phyloP scores from a whole-genome alignment of 495 filamentous ascomycete genomes.

The Podospora pseudoanserina region DNA sequence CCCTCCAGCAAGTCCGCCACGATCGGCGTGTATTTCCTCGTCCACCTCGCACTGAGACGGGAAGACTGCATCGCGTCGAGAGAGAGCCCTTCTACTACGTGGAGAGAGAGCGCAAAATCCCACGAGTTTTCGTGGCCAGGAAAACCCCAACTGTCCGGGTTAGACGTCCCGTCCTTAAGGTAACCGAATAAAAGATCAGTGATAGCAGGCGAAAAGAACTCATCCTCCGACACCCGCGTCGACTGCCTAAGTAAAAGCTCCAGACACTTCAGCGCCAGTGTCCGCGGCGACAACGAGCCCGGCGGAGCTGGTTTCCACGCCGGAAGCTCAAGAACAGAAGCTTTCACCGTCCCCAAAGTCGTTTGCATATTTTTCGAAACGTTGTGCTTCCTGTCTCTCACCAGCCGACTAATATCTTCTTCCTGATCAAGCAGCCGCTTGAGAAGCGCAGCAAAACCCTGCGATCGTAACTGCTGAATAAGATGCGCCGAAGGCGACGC shows the following conservation, averaged over 20 bases:
- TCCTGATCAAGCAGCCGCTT: slow-evolving; percentile 49
- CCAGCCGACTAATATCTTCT: slow-evolving; percentile 51
- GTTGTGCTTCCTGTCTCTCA: slow-evolving; percentile 63
- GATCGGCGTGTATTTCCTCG: slow-evolving; percentile 37
- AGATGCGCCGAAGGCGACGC: slow-evolving; percentile 48
- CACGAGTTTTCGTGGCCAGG: slow-evolving; percentile 30
- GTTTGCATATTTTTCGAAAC: slow-evolving; percentile 60
- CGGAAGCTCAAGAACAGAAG: slow-evolving; percentile 44
- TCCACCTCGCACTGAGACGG: slow-evolving; percentile 34
- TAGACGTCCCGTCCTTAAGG: slow-evolving; percentile 37
- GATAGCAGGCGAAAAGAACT: slow-evolving; percentile 51
- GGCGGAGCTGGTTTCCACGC: slow-evolving; percentile 57
- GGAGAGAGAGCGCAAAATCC: slow-evolving; percentile 41
- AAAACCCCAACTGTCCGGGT: slow-evolving; percentile 34
- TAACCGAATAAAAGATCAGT: slow-evolving; percentile 51
- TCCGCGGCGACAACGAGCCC: slow-evolving; percentile 54
- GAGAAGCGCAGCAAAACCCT: slow-evolving; percentile 50
- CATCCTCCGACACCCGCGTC: slow-evolving; percentile 45
- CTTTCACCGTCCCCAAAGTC: slow-evolving; percentile 50
- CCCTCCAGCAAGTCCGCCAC: slow-evolving; percentile 38
- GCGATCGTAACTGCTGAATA: slow-evolving; percentile 47
- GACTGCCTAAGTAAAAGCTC: slow-evolving; percentile 57
- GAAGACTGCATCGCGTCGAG: slow-evolving; percentile 36
- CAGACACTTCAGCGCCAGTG: slow-evolving; percentile 60
- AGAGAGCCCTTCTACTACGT: slow-evolving; percentile 44